Percentiles rank a stretch among this genome's conserved stretches.
Evolutionary conservation across 345 rosid species (phyloP).

Genomic region (Psidium friedrichsthalianum): DNA sequence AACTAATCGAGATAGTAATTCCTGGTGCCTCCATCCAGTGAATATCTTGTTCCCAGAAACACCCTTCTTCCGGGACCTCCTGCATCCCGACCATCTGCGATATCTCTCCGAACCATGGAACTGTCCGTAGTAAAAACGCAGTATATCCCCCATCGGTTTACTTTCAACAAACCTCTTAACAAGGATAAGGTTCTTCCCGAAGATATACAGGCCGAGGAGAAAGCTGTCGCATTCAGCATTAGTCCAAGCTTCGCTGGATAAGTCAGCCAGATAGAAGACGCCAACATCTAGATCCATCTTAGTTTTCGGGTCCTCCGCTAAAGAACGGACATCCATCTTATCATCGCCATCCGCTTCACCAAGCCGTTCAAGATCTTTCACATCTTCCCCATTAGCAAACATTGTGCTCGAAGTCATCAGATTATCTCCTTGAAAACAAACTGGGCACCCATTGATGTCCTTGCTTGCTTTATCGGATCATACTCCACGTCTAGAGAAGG

Average conservation of each 20-base stretch:
- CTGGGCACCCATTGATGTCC: neutral
- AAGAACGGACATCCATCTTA: neutral
- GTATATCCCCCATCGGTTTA: conserved; percentile 33
- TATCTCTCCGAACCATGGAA: conserved; percentile 34
- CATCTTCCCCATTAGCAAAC: neutral
- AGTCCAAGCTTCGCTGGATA: conserved; percentile 14
- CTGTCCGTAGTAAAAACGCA: conserved; percentile 39
- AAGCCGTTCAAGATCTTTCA: neutral
- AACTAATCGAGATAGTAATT: conserved; percentile 37
- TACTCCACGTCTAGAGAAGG: conserved; percentile 21
- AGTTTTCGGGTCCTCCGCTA: neutral
- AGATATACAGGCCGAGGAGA: conserved; percentile 50
- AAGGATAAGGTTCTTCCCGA: conserved; percentile 38
- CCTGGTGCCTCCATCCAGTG: conserved; percentile 39
- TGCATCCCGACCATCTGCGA: conserved; percentile 35
- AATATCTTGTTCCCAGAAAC: conserved; percentile 37
- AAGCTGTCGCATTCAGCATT: conserved; percentile 25
- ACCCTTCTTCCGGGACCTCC: conserved; percentile 21
- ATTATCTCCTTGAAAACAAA: neutral
- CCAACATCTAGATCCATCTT: neutral
- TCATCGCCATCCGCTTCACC: neutral
- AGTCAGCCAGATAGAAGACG: conserved; percentile 17
- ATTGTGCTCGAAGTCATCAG: neutral
- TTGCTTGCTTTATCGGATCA: neutral
- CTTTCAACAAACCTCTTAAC: conserved; percentile 35